Evolutionary conservation across 2,329 filamentous ascomycete genomes (phyloP), one percentile per base, ranked within the genome.

Genomic region (Ophiosphaerella narmari): DNA sequence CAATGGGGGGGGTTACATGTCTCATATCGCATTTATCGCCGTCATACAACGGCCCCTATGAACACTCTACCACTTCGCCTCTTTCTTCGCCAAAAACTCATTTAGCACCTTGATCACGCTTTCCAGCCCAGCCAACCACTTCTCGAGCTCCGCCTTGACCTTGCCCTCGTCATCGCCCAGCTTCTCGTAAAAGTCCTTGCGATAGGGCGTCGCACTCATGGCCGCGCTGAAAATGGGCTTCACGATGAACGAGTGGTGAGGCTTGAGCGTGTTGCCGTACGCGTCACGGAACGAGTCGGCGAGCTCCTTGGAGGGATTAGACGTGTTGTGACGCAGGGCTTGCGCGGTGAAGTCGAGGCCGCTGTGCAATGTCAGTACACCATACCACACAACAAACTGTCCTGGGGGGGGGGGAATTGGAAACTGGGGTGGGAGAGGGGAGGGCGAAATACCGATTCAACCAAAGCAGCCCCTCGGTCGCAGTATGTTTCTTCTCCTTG

Each of bases 311-410:
- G 73, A 63, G 46, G 83, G 69, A 68, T 88, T 86, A 67, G 81
- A 75, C 59, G 91, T 67, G 78, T 96, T 96, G 73, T 87, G 82
- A 69, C 85, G 85, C 56, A 99, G 86, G 52, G 89, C 89, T 74
- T 90, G 86, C 70, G 86, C 86, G 59, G 93, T 97, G 80, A 99
- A 99, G 71, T 97, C 91, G 68, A 97, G 89, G 53, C 89, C 94
- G 55, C 92, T 96, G 65, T 3, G 18, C n/a, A 26, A 29, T 21
- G 35, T 44, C 21, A 46, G 39, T 44, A 33, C 16, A 23, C 14
- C 16, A 18, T 18, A 18, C 16, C 16, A 18, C 3, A 18, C 16
- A 3, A 18, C 16, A 18, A 18, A 18, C 16, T 3, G 16, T 18
- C 16, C 16, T 3, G 16, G 16, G 16, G 16, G 16, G 16, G n/a